phyloP scores from a whole-genome alignment of 2,329 filamentous ascomycete genomes.

The Fusarium sp. region DNA sequence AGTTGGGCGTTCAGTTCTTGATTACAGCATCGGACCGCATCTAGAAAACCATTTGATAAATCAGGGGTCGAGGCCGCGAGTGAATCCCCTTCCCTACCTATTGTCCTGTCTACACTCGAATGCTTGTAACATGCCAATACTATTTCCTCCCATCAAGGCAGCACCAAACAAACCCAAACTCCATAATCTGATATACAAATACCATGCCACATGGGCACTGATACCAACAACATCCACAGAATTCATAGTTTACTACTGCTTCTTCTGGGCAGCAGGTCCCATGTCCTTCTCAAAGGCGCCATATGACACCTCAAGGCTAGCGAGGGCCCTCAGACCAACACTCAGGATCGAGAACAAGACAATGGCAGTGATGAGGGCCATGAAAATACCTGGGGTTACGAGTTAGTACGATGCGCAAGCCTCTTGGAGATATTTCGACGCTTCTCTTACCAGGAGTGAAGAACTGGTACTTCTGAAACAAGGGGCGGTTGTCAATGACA shows the following conservation, averaged over 20 bases:
- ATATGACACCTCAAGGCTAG: constrained; percentile 90
- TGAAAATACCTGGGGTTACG: constrained; percentile 81
- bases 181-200: constrained; percentile 51
- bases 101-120: constrained; percentile 40
- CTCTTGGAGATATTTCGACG: too few species aligned
- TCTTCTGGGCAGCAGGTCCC: constrained; percentile 90
- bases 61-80: constrained; percentile 21
- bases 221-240: constrained; percentile 32
- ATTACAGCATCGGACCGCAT: constrained; percentile 30
- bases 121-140: constrained; percentile 44
- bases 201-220: constrained; percentile 23
- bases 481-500: constrained; percentile 62
- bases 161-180: constrained; percentile 49
- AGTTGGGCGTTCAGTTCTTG: constrained; percentile 47
- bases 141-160: constrained; percentile 43
- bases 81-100: constrained; percentile 26
- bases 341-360: constrained; percentile 84
- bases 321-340: constrained; percentile 82
- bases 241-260: constrained; percentile 59
- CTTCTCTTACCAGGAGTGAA: constrained; percentile 81
- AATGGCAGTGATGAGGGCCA: constrained; percentile 81
- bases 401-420: constrained; percentile 18
- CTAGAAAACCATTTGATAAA: constrained; percentile 33
- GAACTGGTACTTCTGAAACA: constrained; percentile 97
- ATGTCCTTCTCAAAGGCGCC: constrained; percentile 98